These are phyloP conservation scores for Rhododendron henanense DNA, from an alignment of 148 eudicot species.

Conservation along the genomic window DNA sequence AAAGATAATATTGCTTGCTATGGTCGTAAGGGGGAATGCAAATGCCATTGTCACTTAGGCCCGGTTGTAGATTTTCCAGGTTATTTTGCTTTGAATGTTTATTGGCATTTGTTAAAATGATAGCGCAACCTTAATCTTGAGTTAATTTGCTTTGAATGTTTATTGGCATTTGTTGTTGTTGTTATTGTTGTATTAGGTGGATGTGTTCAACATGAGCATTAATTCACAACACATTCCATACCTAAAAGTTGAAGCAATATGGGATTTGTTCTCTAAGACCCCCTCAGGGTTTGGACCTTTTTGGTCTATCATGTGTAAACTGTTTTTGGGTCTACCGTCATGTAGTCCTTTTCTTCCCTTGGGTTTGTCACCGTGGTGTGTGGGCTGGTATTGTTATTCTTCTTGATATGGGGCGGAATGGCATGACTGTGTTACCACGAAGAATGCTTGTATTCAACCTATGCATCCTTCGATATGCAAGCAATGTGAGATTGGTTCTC, in stretches of 20 bases:
- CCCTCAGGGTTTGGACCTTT: background rate
- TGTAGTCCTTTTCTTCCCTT: background rate
- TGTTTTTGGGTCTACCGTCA: background rate
- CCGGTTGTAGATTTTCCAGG: background rate
- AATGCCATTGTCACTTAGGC: background rate
- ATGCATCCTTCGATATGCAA: background rate
- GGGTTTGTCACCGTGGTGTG: background rate
- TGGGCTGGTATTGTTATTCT: background rate
- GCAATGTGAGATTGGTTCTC: background rate
- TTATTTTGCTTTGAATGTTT: background rate
- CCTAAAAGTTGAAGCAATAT: background rate
- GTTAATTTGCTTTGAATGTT: too few relatives aligned
- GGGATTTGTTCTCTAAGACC: background rate
- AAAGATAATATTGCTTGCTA: background rate
- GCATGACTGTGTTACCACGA: background rate
- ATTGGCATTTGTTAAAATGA: background rate
- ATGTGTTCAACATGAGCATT: background rate
- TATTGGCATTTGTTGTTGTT: too few relatives aligned
- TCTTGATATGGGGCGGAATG: background rate
- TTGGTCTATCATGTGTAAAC: background rate
- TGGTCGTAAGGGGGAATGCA: background rate
- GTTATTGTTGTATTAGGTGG: background rate
- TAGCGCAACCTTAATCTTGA: background rate
- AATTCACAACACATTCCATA: background rate
- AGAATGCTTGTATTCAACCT: background rate